These are phyloP conservation scores for Corynascus novoguineensis DNA, from an alignment of 495 filamentous ascomycete species.

Conservation along the genomic window DNA sequence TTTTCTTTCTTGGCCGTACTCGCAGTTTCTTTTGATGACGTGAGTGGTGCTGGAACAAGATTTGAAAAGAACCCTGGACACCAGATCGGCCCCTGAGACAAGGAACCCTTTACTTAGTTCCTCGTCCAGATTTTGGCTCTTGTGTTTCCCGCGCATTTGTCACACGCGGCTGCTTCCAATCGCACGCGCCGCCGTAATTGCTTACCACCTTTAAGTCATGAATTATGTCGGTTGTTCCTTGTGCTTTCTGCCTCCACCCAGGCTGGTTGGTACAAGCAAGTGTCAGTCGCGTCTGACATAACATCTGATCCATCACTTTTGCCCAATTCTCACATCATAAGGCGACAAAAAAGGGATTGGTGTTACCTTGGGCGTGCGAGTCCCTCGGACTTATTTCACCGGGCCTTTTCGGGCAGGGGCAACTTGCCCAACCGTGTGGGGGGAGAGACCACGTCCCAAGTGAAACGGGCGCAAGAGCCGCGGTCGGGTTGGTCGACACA, in stretches of 20 bases:
- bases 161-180: neutral
- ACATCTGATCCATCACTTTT: too few relatives aligned
- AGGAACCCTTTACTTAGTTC: neutral
- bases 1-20: too few relatives aligned
- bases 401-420: neutral
- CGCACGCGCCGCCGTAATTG: neutral
- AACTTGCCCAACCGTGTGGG: neutral
- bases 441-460: neutral
- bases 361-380: too few relatives aligned
- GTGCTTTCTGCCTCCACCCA: too few relatives aligned
- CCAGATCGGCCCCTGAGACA: too few relatives aligned
- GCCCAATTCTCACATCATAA: neutral
- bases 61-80: too few relatives aligned
- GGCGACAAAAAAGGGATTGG: too few relatives aligned
- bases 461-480: neutral
- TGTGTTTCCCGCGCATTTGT: neutral
- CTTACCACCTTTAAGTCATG: neutral
- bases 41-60: too few relatives aligned
- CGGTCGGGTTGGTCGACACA: slow-evolving; percentile 3
- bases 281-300: neutral
- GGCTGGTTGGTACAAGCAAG: too few relatives aligned
- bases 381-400: neutral
- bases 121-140: neutral
- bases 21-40: too few relatives aligned
- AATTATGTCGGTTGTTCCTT: neutral